Base-by-base conservation (phyloP, 257 asterid genomes). In the Rehmannia glutinosa region DNA sequence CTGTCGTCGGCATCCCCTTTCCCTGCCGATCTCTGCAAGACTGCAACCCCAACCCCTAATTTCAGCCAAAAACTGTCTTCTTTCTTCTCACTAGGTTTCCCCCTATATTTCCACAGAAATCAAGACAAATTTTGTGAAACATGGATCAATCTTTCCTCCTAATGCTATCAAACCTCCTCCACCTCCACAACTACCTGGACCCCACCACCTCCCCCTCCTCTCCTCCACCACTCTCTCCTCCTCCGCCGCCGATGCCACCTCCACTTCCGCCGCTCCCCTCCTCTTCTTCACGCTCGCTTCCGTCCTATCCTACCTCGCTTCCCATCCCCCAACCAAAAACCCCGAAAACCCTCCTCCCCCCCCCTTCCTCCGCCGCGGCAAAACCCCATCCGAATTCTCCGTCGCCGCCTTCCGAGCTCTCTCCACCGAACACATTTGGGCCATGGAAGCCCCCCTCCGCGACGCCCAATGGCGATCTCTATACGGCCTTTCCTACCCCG, bases 241-340 rank as follows among this genome's bases (percentile, higher is more conserved):
- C 73, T 62, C 92, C 69, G 36, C 82, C 83, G 70, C 83, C 85
- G 81, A 74, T 46, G 77, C 81, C 74, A 52, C 86, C 59, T 77
- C 98, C 73, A 76, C 96, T 73, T 88, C 96, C 73, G 99, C 95
- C 73, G 99, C 97, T 7, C 97, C 97, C 7, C 95, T 90, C 53
- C 97, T 94, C 75, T 90, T 94, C 92, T 91, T 90, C 81, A 91
- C 99, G 23, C 88, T 94, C 80, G 96, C 97, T 39, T 83, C 99
- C 75, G 92, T 91, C 74, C 95, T 91, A 73, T 83, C 99, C 58
- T 84, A 90, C 87, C 69, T 94, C 75, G 87, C 99, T 52, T 73
- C 98, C 64, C 76, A 73, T 64, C 84, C 80, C 10, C 87, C 84
- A 0, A 24, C 75, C 72, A 68, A 82, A 24, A 76, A 83, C 52